These are phyloP conservation scores for Yamadazyma buinensis DNA, from an alignment of 1,139 yeast genomes.

Conservation along the genomic window DNA sequence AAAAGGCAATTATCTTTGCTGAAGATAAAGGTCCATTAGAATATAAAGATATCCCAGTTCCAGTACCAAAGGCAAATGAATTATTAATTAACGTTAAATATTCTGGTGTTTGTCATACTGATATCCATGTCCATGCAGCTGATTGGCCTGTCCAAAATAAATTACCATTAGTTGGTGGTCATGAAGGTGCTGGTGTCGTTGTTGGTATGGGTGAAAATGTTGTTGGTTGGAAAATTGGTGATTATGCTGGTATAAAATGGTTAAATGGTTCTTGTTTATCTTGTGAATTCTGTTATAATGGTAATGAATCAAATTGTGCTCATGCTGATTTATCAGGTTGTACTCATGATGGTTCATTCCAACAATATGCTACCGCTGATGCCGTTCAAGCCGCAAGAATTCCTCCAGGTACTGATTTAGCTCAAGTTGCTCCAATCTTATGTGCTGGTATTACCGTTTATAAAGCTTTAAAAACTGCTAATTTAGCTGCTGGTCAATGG, in stretches of 20 bases:
- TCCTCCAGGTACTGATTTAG: constrained; percentile 67
- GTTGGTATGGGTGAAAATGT: constrained; percentile 69
- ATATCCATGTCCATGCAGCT: constrained; percentile 78
- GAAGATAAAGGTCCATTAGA: constrained; percentile 41
- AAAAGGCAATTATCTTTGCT: constrained; percentile 38
- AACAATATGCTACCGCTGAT: constrained; percentile 78
- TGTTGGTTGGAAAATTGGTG: constrained; percentile 65
- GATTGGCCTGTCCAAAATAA: constrained; percentile 68
- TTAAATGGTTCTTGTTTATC: constrained; percentile 67
- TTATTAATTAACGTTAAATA: constrained; percentile 64
- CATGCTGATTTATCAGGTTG: constrained; percentile 70
- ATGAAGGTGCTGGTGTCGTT: constrained; percentile 81
- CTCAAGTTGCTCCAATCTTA: constrained; percentile 70
- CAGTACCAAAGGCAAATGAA: constrained; percentile 65
- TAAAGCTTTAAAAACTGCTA: constrained; percentile 72
- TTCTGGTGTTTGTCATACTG: constrained; percentile 80
- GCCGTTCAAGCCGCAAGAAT: constrained; percentile 82
- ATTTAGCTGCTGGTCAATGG: constrained; percentile 65
- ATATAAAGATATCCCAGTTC: constrained; percentile 65
- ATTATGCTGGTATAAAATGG: constrained; percentile 74
- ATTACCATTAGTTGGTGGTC: constrained; percentile 76
- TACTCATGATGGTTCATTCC: constrained; percentile 80
- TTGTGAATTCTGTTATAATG: constrained; percentile 65
- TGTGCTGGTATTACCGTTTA: constrained; percentile 83
- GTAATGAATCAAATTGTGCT: constrained; percentile 65